Percentiles rank a stretch among this genome's conserved stretches.
Evolutionary conservation across 2,329 filamentous ascomycete species (phyloP).

Genomic region (Ophiostoma populinum): DNA sequence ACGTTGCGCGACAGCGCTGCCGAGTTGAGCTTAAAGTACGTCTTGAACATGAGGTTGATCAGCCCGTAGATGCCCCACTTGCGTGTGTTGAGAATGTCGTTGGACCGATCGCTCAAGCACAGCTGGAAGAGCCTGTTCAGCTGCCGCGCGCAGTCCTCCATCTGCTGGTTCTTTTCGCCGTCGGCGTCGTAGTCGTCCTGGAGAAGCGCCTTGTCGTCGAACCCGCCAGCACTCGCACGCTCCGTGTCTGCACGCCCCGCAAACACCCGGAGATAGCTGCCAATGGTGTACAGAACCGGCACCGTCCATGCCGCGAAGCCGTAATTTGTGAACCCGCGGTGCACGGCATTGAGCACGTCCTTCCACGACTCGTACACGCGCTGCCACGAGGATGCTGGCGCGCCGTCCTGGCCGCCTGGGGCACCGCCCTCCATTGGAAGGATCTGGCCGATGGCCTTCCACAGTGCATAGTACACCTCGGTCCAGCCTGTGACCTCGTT

Average conservation of each 20-base stretch:
- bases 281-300: slow-evolving; percentile 72
- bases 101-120: slow-evolving; percentile 73
- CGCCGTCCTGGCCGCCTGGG: not conserved
- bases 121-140: slow-evolving; percentile 85
- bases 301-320: slow-evolving; percentile 82
- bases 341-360: slow-evolving; percentile 58
- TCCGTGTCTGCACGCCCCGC: slow-evolving; percentile 81
- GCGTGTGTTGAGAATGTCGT: slow-evolving; percentile 58
- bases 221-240: slow-evolving; percentile 23
- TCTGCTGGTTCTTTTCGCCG: slow-evolving; percentile 59
- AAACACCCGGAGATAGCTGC: slow-evolving; percentile 72
- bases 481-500: slow-evolving; percentile 68
- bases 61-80: slow-evolving; percentile 98
- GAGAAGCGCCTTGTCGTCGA: slow-evolving; percentile 30
- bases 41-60: slow-evolving; percentile 92
- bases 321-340: slow-evolving; percentile 62
- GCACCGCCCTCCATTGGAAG: slow-evolving; percentile 35
- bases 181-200: slow-evolving; percentile 72
- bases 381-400: slow-evolving; percentile 49
- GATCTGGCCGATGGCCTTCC: slow-evolving; percentile 64
- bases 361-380: slow-evolving; percentile 81
- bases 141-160: slow-evolving; percentile 80
- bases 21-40: slow-evolving; percentile 89
- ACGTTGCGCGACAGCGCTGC: slow-evolving; percentile 83
- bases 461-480: slow-evolving; percentile 69